Conservation (phyloP, 2,329 filamentous ascomycete species). For the Diaporthe vexans region DNA sequence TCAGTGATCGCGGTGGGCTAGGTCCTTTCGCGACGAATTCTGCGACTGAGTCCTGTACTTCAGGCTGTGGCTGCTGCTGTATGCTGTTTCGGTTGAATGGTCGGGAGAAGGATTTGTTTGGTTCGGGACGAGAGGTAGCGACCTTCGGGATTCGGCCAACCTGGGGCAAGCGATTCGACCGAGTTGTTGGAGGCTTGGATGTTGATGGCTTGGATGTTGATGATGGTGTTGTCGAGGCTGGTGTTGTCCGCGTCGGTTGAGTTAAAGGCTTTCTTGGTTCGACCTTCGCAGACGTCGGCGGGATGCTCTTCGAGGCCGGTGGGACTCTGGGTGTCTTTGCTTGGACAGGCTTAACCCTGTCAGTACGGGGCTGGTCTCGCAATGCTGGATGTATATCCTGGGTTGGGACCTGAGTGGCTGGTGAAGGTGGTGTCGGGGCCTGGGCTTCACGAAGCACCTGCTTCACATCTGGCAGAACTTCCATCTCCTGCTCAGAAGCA, state of each 20-base stretch:
- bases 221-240: slow-evolving; percentile 6
- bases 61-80: slow-evolving; percentile 51
- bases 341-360: not conserved
- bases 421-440: slow-evolving; percentile 47
- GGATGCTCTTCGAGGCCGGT: slow-evolving; percentile 24
- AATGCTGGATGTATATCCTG: slow-evolving; percentile 4
- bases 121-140: slow-evolving; percentile 76
- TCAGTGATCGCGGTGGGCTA: slow-evolving; percentile 56
- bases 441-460: slow-evolving; percentile 66
- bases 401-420: slow-evolving; percentile 31
- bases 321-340: not conserved
- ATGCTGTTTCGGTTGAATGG: slow-evolving; percentile 77
- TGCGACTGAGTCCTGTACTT: slow-evolving; percentile 49
- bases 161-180: slow-evolving; percentile 79
- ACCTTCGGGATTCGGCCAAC: slow-evolving; percentile 90
- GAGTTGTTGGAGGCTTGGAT: slow-evolving; percentile 43
- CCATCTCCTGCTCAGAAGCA: slow-evolving; percentile 65
- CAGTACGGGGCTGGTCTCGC: not conserved
- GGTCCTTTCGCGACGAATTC: slow-evolving; percentile 65
- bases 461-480: slow-evolving; percentile 56
- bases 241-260: slow-evolving; percentile 18
- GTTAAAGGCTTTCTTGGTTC: slow-evolving; percentile 22
- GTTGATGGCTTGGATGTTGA: not conserved
- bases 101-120: slow-evolving; percentile 85
- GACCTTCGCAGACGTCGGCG: slow-evolving; percentile 5